Percentiles rank a stretch among this genome's conserved stretches.
Evolutionary conservation across 805 yeast genomes (phyloP).

Genomic region (Ogataea sp.): DNA sequence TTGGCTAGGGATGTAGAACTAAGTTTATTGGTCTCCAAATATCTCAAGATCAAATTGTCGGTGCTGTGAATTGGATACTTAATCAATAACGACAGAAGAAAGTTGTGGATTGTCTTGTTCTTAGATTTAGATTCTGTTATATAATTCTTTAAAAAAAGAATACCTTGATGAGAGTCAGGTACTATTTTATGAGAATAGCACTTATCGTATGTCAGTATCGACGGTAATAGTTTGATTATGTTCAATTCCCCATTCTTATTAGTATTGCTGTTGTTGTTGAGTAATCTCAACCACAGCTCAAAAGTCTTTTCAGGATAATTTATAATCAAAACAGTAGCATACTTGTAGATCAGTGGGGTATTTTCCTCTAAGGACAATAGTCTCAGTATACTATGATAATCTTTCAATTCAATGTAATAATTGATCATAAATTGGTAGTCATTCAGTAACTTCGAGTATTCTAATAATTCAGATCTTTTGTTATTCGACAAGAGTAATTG

Average conservation of each 20-base stretch:
- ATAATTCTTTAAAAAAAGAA: constrained; percentile 53
- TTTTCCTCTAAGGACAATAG: constrained; percentile 43
- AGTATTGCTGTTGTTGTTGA: constrained; percentile 3
- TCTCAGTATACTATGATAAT: constrained; percentile 68
- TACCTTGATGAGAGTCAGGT: constrained; percentile 49
- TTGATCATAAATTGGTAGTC: constrained; percentile 66
- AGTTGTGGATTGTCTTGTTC: constrained; percentile 53
- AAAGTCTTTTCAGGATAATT: constrained; percentile 66
- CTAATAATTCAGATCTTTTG: constrained; percentile 52
- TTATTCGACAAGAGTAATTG: constrained; percentile 66
- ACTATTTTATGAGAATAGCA: constrained; percentile 25
- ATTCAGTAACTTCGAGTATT: constrained; percentile 56
- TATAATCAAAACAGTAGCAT: constrained; percentile 59
- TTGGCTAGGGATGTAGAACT: constrained; percentile 13
- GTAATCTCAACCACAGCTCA: constrained; percentile 66
- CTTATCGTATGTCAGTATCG: constrained; percentile 62
- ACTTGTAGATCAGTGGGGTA: constrained; percentile 47
- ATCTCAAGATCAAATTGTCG: constrained; percentile 41
- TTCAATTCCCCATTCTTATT: constrained; percentile 31
- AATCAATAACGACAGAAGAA: constrained; percentile 60
- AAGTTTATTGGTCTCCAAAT: constrained; percentile 38
- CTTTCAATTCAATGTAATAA: constrained; percentile 58
- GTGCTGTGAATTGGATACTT: constrained; percentile 32
- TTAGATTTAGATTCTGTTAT: constrained; percentile 35
- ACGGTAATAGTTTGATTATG: constrained; percentile 62